Evolutionary conservation across 164 flowering plant genomes (phyloP), one percentile per base, ranked within the genome.

Genomic region (Kalanchoe fedtschenkoi): DNA sequence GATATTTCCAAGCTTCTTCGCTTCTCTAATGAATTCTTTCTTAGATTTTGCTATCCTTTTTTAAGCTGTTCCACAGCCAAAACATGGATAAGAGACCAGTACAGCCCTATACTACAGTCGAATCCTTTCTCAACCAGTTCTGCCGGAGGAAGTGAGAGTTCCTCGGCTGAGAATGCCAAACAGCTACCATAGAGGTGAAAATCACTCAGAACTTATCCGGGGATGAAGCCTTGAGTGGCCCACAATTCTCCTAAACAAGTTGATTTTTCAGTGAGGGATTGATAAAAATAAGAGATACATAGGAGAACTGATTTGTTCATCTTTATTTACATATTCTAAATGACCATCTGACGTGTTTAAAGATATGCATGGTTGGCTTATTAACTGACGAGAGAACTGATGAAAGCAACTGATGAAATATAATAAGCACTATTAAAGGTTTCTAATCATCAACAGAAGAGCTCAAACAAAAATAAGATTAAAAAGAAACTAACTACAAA

Each of bases 121-220:
- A 69, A 80, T 66, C 96, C 83, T 67, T 77, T 81, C 0, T 89
- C 96, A 47, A 84, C 58, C 35, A 79, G 68, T 70, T 88, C 96
- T 15, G 87, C 91, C 3, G 91, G 89, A 37, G 96, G 91, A 59
- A 68, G 68, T n/a, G 96, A 88, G 41, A 88, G 80, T 35, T 88
- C 87, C 65, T 84, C 85, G 10, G 80, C 71, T 13, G 85, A 78
- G 66, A 88, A 78, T 62, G 62, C 38, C 34, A 75, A 67, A 21
- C 85, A 76, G 54, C 69, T 70, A 47, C 84, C 84, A 65, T 86
- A 80, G 4, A 88, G 68, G 68, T 84, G 81, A 9, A 88, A 60
- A 47, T 85, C 88, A 29, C 96, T 15, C 68, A 78, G 47, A 88
- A 67, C 67, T 75, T 81, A 59, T 85, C 96, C 15, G 96, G 86